phyloP scores from a whole-genome alignment of 208 protist species.

The Leishmania aethiopica region DNA sequence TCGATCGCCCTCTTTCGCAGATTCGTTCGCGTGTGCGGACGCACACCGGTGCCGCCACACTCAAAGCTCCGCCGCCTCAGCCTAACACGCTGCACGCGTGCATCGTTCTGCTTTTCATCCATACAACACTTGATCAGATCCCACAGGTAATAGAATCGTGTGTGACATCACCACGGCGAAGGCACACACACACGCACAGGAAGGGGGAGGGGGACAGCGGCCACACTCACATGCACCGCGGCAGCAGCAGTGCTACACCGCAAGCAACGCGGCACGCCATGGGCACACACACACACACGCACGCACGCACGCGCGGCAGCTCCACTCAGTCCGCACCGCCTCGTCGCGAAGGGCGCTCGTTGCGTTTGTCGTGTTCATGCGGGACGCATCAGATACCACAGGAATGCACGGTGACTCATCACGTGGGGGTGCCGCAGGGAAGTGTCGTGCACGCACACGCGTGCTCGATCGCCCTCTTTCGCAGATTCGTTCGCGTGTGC shows the following conservation, averaged over 20 bases:
- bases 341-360: slow-evolving; percentile 36
- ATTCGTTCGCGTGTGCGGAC: no score
- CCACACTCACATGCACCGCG: neutral
- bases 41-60: neutral
- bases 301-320: slow-evolving; percentile 8
- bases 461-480: no score
- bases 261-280: neutral
- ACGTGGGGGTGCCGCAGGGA: neutral
- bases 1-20: neutral
- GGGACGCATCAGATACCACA: slow-evolving; percentile 74
- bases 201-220: neutral
- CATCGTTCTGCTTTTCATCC: slow-evolving; percentile 35
- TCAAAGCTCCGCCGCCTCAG: slow-evolving; percentile 17
- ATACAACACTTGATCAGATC: slow-evolving; percentile 30
- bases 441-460: no score
- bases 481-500: no score
- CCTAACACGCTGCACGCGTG: slow-evolving; percentile 22
- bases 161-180: slow-evolving; percentile 23
- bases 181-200: no score
- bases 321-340: slow-evolving; percentile 21
- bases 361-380: slow-evolving; percentile 54
- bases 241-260: neutral
- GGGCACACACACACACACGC: slow-evolving; percentile 37
- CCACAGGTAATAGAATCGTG: slow-evolving; percentile 51
- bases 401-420: slow-evolving; percentile 61